Conservation (phyloP, 2,329 filamentous ascomycete genomes). For the Trichoderma guizhouense region DNA sequence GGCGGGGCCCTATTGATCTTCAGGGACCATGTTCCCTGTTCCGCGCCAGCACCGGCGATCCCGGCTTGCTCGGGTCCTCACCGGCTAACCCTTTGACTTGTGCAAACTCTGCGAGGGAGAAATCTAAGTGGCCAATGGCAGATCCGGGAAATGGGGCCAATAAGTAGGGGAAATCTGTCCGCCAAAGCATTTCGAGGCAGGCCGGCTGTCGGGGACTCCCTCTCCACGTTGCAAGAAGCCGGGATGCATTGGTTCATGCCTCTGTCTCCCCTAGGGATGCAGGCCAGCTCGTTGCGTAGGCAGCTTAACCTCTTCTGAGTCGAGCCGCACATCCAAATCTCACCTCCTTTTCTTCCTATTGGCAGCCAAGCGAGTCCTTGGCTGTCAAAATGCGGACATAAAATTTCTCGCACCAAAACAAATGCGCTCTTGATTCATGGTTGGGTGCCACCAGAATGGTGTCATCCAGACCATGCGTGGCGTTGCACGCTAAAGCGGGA, state of each 20-base stretch:
- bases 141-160: not conserved
- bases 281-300: not conserved
- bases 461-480: slow-evolving; percentile 19
- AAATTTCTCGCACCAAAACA: not conserved
- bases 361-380: not conserved
- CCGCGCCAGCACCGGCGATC: slow-evolving; percentile 11
- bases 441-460: slow-evolving; percentile 18
- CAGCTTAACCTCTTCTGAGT: not conserved
- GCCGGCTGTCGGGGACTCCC: not conserved
- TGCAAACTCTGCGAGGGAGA: not conserved
- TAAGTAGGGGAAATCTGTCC: not conserved
- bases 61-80: slow-evolving; percentile 1
- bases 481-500: slow-evolving; percentile 13
- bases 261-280: not conserved
- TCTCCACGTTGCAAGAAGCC: not conserved
- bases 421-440: not conserved
- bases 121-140: slow-evolving; percentile 4
- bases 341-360: not conserved
- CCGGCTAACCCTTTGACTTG: not conserved
- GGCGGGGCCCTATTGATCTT: slow-evolving; percentile 4
- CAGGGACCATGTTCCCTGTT: slow-evolving; percentile 9
- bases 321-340: not conserved
- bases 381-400: not conserved
- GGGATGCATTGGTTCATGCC: not conserved
- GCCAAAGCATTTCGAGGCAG: not conserved